phyloP scores from a whole-genome alignment of 1,284 basidiomycete species.

The Cutaneotrichosporon dermatis region DNA sequence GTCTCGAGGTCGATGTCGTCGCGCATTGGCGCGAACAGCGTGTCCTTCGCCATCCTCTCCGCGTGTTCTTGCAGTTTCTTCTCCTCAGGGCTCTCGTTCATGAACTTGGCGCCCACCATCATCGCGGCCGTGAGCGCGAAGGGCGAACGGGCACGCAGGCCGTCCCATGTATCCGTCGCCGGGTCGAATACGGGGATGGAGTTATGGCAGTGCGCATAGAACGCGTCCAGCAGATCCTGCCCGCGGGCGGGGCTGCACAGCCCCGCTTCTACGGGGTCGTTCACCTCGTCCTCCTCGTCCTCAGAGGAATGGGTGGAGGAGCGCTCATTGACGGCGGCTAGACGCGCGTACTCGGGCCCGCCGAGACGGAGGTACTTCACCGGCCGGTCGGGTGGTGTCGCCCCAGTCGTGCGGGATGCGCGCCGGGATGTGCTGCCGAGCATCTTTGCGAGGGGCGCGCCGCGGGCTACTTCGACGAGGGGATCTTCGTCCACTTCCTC shows the following conservation, averaged over 20 bases:
- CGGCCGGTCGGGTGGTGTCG: background rate
- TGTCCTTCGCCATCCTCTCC: slow-evolving; percentile 67
- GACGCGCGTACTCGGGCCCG: background rate
- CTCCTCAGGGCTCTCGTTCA: slow-evolving; percentile 52
- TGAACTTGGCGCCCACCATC: slow-evolving; percentile 76
- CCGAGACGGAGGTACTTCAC: slow-evolving; percentile 1
- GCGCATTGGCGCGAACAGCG: slow-evolving; percentile 73
- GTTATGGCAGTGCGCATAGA: slow-evolving; percentile 75
- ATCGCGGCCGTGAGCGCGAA: slow-evolving; percentile 63
- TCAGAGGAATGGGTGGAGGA: too few relatives aligned
- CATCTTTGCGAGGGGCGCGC: slow-evolving; percentile 1
- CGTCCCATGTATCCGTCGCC: slow-evolving; percentile 60
- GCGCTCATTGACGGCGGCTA: too few relatives aligned
- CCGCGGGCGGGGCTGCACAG: slow-evolving; percentile 71
- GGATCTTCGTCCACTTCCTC: slow-evolving; percentile 7
- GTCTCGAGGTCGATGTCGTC: slow-evolving; percentile 59
- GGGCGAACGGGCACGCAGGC: slow-evolving; percentile 30
- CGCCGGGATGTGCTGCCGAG: background rate
- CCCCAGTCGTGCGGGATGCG: too few relatives aligned
- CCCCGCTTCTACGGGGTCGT: slow-evolving; percentile 47
- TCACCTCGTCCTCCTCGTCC: background rate
- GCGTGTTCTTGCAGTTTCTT: slow-evolving; percentile 61
- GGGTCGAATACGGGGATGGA: slow-evolving; percentile 79
- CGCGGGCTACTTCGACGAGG: background rate
- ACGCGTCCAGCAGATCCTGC: slow-evolving; percentile 65